Evolutionary conservation across 495 filamentous ascomycete species (phyloP), one percentile per base, ranked within the genome.

Genomic region (Cryomyces minteri): DNA sequence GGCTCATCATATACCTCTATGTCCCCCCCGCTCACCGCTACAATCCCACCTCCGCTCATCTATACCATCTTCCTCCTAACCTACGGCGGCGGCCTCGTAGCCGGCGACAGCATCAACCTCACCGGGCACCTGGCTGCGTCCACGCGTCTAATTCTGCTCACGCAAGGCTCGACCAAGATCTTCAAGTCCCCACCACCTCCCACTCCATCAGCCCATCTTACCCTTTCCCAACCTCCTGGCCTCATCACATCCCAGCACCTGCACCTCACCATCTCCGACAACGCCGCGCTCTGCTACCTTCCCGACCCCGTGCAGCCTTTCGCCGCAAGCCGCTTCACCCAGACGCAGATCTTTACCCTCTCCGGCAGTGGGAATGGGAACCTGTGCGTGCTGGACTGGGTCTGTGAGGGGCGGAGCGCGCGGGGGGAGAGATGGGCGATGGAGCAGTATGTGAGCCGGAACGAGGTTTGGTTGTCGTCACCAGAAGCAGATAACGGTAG

Each of bases 301-400:
- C 92, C 92, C 0, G 90, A 98, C 57, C 88, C 90, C 1, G 77
- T 90, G 4, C 92, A 94, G 52, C 90, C 90, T 6, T 94, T 88
- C 59, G 74, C 69, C 36, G 69, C 67, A 42, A 88, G 82, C 51
- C 70, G 78, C 29, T 95, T 93, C 57, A 77, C 80, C 47, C 88
- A 95, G 60, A 63, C 63, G 7, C 90, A 96, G 54, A 69, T 73
- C 30, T 90, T 94, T 55, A 12, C 44, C 0, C 36, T 47, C 6
- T 5, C 14, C 32, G 34, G n/a, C n/a, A 49, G 28, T 7, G 32
- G 29, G 4, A 30, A 77, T 29, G 55, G 65, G 2, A 79, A 67
- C 49, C 63, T 96, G 12, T 88, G 87, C 54, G 66, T 94, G 3
- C 65, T 93, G 37, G 90, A 98, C 58, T 98, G 90, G 90, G 84